Conservation (phyloP, 495 filamentous ascomycete species). For the Neurospora sp. region DNA sequence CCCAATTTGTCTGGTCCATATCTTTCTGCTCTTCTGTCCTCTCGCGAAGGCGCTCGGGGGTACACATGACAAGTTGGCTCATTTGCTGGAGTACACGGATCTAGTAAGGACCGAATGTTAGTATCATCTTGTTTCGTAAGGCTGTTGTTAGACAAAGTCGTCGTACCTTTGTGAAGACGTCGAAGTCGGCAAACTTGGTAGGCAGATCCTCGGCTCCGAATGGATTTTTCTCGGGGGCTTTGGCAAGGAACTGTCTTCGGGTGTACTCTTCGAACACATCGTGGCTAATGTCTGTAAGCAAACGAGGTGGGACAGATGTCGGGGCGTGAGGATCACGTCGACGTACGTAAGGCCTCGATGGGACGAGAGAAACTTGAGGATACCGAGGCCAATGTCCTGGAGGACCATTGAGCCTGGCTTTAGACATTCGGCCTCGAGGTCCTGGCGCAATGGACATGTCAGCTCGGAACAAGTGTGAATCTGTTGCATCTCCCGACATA, state of each 20-base stretch:
- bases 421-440: constrained; percentile 80
- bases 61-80: constrained; percentile 81
- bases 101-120: constrained; percentile 16
- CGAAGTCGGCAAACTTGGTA: constrained; percentile 66
- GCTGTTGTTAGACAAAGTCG: neutral
- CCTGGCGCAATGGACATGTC: constrained; percentile 40
- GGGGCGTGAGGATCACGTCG: neutral
- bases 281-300: constrained; percentile 39
- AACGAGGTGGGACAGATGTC: neutral
- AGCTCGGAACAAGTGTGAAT: neutral
- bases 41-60: constrained; percentile 75
- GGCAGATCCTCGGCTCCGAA: constrained; percentile 73
- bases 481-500: constrained; percentile 30
- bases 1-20: constrained; percentile 74
- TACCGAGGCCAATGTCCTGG: constrained; percentile 70
- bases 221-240: constrained; percentile 71
- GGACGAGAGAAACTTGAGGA: constrained; percentile 89
- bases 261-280: constrained; percentile 94
- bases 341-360: constrained; percentile 84
- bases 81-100: constrained; percentile 85
- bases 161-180: constrained; percentile 66
- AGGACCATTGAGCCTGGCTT: constrained; percentile 67
- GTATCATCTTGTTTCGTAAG: neutral
- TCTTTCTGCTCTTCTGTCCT: constrained; percentile 77
- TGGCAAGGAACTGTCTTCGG: constrained; percentile 76